phyloP scores from a whole-genome alignment of 2,329 filamentous ascomycete genomes.

The Colletotrichum tofieldiae region DNA sequence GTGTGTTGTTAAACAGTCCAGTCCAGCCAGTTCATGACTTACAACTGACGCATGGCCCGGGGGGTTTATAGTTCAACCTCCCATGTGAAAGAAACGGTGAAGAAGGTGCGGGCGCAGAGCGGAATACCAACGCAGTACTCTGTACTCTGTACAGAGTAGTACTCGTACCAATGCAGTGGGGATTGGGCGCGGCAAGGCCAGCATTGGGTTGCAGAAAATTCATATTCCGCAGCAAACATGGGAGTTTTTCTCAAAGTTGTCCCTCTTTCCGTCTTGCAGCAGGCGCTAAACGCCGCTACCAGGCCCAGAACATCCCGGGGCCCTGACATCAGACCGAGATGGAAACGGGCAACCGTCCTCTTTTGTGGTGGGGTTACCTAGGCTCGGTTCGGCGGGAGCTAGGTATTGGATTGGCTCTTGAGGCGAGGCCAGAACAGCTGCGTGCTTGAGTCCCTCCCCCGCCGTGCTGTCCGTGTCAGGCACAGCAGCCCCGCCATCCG shows the following conservation, averaged over 20 bases:
- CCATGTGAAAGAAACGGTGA: slow-evolving; percentile 38
- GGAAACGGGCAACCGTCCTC: slow-evolving; percentile 1
- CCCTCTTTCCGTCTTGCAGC: background rate
- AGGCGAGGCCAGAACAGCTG: slow-evolving; percentile 8
- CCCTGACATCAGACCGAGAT: slow-evolving; percentile 38
- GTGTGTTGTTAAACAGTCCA: background rate
- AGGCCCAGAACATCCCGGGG: slow-evolving; percentile 26
- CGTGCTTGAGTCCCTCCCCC: slow-evolving; percentile 17
- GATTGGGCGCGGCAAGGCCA: slow-evolving; percentile 32
- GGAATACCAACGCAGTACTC: slow-evolving; percentile 1
- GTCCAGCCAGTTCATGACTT: background rate
- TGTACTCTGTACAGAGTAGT: background rate
- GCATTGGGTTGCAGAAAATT: slow-evolving; percentile 17
- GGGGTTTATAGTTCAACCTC: slow-evolving; percentile 11
- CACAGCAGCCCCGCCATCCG: slow-evolving; percentile 31
- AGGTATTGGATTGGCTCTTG: slow-evolving; percentile 4
- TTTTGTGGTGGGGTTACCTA: slow-evolving; percentile 25
- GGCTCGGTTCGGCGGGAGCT: slow-evolving; percentile 31
- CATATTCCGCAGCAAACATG: background rate
- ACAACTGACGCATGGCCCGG: background rate
- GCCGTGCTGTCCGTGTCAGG: slow-evolving; percentile 15
- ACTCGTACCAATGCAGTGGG: slow-evolving; percentile 18
- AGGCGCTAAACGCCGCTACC: slow-evolving; percentile 11
- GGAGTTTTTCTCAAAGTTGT: background rate
- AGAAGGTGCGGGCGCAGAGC: slow-evolving; percentile 1